These are phyloP conservation scores for Chaetomium olivaceum DNA, from an alignment of 2,329 filamentous ascomycete species.

Conservation along the genomic window DNA sequence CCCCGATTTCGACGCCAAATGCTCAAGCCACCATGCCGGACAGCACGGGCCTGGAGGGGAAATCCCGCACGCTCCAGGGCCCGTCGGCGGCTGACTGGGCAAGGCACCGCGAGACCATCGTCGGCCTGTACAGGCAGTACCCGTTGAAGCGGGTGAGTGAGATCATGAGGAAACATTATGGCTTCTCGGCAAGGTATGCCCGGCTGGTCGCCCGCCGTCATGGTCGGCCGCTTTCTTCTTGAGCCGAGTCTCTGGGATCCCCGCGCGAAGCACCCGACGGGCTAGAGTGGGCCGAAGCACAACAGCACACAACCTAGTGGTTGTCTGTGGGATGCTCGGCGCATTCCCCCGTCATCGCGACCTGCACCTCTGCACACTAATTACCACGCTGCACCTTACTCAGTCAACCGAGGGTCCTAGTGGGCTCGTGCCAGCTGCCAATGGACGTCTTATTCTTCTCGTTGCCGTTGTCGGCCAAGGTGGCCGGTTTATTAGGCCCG, in stretches of 20 bases:
- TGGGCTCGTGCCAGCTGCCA: neutral
- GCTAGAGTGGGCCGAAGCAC: constrained; percentile 3
- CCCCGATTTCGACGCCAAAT: neutral
- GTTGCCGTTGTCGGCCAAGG: neutral
- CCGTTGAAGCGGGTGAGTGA: constrained; percentile 34
- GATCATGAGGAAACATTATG: constrained; percentile 32
- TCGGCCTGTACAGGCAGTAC: constrained; percentile 32
- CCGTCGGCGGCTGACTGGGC: constrained; percentile 34
- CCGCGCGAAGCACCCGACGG: neutral
- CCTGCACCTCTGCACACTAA: constrained; percentile 10
- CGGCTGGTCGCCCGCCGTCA: neutral
- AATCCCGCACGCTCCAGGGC: constrained; percentile 33
- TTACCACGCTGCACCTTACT: constrained; percentile 7
- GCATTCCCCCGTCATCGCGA: neutral
- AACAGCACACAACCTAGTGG: neutral
- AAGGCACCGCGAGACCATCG: constrained; percentile 32
- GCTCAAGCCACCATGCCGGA: constrained; percentile 9
- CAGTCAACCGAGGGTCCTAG: constrained; percentile 4
- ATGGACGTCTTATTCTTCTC: neutral
- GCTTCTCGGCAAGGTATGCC: constrained; percentile 33
- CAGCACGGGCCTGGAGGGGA: constrained; percentile 23
- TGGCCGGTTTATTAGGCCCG: neutral
- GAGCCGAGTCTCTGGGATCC: neutral
- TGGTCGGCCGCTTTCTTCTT: neutral
- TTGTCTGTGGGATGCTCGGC: constrained; percentile 3